Percentiles rank a stretch among this genome's conserved stretches.
Evolutionary conservation across 257 asterid species (phyloP).

Genomic region (Agastache rugosa): DNA sequence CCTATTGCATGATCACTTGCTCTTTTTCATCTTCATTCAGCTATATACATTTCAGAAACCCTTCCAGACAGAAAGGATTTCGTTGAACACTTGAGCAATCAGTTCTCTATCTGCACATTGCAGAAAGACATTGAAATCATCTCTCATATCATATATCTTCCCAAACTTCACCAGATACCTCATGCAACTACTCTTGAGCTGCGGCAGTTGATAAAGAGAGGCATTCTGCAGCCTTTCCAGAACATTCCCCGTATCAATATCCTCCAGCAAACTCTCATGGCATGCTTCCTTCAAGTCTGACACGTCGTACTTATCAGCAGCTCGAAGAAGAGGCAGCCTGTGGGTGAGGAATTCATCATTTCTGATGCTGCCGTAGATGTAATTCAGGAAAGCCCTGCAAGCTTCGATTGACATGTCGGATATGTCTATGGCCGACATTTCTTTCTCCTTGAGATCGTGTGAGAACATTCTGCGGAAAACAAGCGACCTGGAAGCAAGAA

Average conservation of each 20-base stretch:
- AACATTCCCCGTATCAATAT: slow-evolving; percentile 72
- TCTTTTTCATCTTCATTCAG: neutral
- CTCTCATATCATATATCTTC: slow-evolving; percentile 74
- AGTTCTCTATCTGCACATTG: slow-evolving; percentile 78
- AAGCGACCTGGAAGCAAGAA: slow-evolving; percentile 89
- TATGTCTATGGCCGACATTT: slow-evolving; percentile 67
- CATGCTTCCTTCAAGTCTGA: slow-evolving; percentile 82
- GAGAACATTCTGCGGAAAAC: slow-evolving; percentile 95
- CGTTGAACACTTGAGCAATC: slow-evolving; percentile 66
- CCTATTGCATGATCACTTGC: neutral
- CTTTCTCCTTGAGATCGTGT: slow-evolving; percentile 87
- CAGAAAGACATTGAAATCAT: slow-evolving; percentile 66
- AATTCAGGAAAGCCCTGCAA: slow-evolving; percentile 73
- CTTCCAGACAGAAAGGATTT: slow-evolving; percentile 85
- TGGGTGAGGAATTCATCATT: slow-evolving; percentile 66
- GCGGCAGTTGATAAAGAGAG: slow-evolving; percentile 70
- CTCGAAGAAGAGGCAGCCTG: slow-evolving; percentile 76
- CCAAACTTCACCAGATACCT: slow-evolving; percentile 85
- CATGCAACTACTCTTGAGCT: slow-evolving; percentile 76
- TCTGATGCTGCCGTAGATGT: slow-evolving; percentile 72
- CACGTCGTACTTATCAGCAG: slow-evolving; percentile 84
- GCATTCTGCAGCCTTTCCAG: slow-evolving; percentile 88
- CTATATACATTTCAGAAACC: slow-evolving; percentile 73
- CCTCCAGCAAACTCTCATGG: slow-evolving; percentile 81
- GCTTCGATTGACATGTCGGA: slow-evolving; percentile 86